These are phyloP conservation scores for Scedosporium apiospermum DNA, from an alignment of 2,329 filamentous ascomycete species.

Conservation along the genomic window DNA sequence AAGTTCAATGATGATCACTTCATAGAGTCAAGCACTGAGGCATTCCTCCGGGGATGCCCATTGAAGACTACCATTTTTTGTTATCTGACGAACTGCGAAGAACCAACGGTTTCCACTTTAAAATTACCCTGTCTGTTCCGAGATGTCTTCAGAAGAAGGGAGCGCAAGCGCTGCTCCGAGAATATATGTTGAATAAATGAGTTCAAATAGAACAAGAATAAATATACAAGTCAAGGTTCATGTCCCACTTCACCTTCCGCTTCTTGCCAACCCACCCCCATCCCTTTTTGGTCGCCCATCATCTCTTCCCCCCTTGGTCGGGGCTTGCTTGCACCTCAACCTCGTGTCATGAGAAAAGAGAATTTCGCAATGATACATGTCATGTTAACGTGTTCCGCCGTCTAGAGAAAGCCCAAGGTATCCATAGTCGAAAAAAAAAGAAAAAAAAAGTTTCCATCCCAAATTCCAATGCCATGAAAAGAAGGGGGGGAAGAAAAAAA, in stretches of 20 bases:
- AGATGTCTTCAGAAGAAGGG: neutral
- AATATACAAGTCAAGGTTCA: neutral
- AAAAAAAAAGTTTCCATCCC: neutral
- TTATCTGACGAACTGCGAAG: slow-evolving; percentile 8
- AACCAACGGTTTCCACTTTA: neutral
- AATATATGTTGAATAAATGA: neutral
- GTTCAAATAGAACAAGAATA: neutral
- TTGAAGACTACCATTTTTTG: slow-evolving; percentile 7
- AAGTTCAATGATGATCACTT: slow-evolving; percentile 81
- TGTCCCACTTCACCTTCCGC: neutral
- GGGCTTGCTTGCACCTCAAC: no score
- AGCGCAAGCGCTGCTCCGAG: neutral
- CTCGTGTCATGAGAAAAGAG: neutral
- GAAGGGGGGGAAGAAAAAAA: no score
- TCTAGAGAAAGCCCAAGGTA: neutral
- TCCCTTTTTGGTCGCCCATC: no score
- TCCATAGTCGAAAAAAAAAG: neutral
- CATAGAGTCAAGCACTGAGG: slow-evolving; percentile 99
- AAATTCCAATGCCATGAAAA: no score
- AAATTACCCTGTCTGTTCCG: neutral
- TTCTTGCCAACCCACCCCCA: no score
- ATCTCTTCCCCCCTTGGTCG: no score
- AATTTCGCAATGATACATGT: neutral
- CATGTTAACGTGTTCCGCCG: neutral
- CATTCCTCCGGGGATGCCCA: slow-evolving; percentile 7